These are phyloP conservation scores for Pyricularia pennisetigena DNA, from an alignment of 2,329 filamentous ascomycete genomes.

Conservation along the genomic window DNA sequence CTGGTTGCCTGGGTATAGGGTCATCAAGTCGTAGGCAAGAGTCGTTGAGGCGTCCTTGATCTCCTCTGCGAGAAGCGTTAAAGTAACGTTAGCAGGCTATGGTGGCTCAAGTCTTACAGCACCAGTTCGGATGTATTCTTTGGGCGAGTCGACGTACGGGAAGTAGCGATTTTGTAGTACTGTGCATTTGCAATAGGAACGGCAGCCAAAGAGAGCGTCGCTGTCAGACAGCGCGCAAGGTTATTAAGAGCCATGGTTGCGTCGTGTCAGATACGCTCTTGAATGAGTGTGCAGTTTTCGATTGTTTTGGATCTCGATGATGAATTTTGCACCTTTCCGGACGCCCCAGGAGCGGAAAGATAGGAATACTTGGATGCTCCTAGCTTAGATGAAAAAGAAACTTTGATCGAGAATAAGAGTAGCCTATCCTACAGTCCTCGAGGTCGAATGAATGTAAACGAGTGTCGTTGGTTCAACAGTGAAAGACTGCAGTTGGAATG, in stretches of 20 bases:
- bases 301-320: too few relatives aligned
- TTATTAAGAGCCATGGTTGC: background rate
- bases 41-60: constrained; percentile 3
- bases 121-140: background rate
- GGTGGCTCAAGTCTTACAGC: background rate
- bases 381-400: background rate
- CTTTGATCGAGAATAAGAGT: background rate
- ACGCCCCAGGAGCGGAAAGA: too few relatives aligned
- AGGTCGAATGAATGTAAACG: background rate
- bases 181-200: background rate
- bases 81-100: background rate
- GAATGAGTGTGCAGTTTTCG: background rate
- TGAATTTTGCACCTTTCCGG: too few relatives aligned
- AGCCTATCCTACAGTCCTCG: background rate
- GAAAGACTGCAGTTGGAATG: constrained; percentile 6
- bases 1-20: constrained; percentile 2
- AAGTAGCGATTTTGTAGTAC: constrained; percentile 2
- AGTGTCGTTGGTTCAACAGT: background rate
- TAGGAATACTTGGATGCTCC: background rate
- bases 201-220: background rate
- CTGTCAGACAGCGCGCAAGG: background rate
- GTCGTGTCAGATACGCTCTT: background rate
- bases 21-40: constrained; percentile 5
- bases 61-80: background rate
- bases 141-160: background rate